A percentile compares a stretch with the other conserved stretches of the same genome.
Evolutionary conservation across 2,329 filamentous ascomycete species (phyloP).

Genomic region (Cephalotrichum gorgonifer): DNA sequence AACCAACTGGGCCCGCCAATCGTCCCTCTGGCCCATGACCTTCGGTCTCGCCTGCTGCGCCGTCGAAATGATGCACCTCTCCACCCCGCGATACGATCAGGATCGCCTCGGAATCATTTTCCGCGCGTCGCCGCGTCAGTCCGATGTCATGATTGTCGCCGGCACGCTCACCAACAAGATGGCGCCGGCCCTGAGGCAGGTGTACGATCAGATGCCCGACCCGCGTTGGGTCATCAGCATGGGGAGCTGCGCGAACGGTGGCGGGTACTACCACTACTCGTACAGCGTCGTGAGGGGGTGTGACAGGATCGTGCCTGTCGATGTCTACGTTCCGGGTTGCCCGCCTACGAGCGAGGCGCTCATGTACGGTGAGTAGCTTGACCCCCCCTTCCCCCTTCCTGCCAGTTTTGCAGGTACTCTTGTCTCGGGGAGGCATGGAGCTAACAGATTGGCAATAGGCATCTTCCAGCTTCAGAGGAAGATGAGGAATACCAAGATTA

Average conservation of each 20-base stretch:
- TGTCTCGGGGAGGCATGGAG: neutral
- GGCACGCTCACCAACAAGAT: conserved; percentile 95
- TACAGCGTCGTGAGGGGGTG: conserved; percentile 69
- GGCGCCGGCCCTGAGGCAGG: conserved; percentile 79
- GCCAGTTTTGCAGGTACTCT: too few species aligned
- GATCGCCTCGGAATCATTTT: conserved; percentile 86
- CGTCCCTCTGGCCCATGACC: conserved; percentile 83
- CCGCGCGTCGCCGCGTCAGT: conserved; percentile 76
- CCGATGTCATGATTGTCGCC: conserved; percentile 89
- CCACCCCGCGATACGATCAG: conserved; percentile 80
- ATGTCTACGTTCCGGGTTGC: conserved; percentile 72
- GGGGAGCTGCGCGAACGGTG: conserved; percentile 77
- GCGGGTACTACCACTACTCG: conserved; percentile 81
- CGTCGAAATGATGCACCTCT: conserved; percentile 88
- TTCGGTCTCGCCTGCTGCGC: conserved; percentile 85
- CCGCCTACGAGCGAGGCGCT: conserved; percentile 50
- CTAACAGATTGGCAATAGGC: conserved; percentile 1
- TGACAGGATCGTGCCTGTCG: conserved; percentile 68
- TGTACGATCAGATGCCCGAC: conserved; percentile 94
- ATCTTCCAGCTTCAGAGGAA: conserved; percentile 72
- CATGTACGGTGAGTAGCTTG: conserved; percentile 40
- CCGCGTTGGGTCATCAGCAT: conserved; percentile 78
- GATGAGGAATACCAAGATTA: conserved; percentile 53
- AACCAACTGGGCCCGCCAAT: conserved; percentile 75
- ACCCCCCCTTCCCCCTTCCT: too few species aligned